phyloP scores from a whole-genome alignment of 176 grass and related monocot genomes.

The Triticum dicoccoides region DNA sequence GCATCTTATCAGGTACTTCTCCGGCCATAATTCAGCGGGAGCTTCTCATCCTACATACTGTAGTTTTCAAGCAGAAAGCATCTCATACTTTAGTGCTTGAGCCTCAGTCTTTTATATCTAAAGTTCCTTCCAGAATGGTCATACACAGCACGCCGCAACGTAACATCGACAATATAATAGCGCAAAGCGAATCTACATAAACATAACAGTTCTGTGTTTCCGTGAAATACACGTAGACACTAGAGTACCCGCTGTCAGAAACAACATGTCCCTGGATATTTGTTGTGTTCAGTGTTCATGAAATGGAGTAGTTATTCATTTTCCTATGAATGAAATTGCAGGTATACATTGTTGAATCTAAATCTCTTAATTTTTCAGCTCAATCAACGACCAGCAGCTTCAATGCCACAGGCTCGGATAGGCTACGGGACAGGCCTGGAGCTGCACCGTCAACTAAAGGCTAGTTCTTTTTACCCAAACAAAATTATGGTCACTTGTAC shows the following conservation, averaged over 20 bases:
- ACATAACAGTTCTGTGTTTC: not conserved
- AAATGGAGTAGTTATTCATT: not conserved
- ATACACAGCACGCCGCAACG: not conserved
- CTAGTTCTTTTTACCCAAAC: constrained; percentile 29
- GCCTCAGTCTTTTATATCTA: not conserved
- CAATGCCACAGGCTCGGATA: constrained; percentile 48
- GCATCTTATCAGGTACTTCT: constrained; percentile 73
- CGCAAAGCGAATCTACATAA: not conserved
- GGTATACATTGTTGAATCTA: not conserved
- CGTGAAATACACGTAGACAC: not conserved
- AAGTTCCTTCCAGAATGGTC: not conserved
- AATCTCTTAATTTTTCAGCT: constrained; percentile 32
- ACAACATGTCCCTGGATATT: not conserved
- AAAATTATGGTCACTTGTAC: not conserved
- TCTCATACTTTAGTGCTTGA: not conserved
- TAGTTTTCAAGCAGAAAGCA: not conserved
- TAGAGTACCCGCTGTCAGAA: not conserved
- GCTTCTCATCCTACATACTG: not conserved
- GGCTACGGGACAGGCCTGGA: constrained; percentile 54
- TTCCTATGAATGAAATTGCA: not conserved
- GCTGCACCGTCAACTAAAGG: constrained; percentile 67
- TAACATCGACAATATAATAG: not conserved
- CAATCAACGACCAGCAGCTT: constrained; percentile 59
- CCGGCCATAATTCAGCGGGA: not conserved
- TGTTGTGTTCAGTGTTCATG: not conserved